Conservation (phyloP, 257 asterid species). For the Solanum lycopersicoides region DNA sequence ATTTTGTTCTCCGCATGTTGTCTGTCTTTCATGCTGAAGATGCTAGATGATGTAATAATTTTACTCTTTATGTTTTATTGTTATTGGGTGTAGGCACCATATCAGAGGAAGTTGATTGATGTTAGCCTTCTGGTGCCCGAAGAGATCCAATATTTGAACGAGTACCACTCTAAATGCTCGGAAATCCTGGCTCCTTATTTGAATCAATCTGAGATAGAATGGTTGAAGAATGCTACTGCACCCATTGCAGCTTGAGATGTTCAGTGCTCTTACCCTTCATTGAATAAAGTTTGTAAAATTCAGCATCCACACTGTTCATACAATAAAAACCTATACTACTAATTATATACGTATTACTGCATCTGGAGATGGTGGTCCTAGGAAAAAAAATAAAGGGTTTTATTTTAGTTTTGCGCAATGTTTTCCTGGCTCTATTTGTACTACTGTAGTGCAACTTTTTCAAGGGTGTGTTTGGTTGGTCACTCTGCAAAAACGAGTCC, state of each 20-base stretch:
- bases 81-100: conserved; percentile 60
- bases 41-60: neutral
- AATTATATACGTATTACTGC: neutral
- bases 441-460: too few relatives aligned
- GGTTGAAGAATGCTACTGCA: conserved; percentile 77
- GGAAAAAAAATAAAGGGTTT: neutral
- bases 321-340: neutral
- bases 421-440: neutral
- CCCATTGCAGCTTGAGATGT: conserved; percentile 48
- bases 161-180: conserved; percentile 60
- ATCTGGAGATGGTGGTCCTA: neutral
- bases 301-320: neutral
- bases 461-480: neutral
- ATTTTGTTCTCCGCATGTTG: neutral
- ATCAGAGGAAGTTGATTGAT: conserved; percentile 73
- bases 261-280: neutral
- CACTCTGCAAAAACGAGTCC: neutral
- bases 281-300: neutral
- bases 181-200: conserved; percentile 57
- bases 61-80: neutral
- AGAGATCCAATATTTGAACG: conserved; percentile 51
- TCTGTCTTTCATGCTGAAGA: neutral
- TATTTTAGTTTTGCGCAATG: neutral
- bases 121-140: conserved; percentile 62
- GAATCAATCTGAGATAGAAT: conserved; percentile 56